phyloP scores from a whole-genome alignment of 352 stramenopile species.

The Phytophthora sansomeana region DNA sequence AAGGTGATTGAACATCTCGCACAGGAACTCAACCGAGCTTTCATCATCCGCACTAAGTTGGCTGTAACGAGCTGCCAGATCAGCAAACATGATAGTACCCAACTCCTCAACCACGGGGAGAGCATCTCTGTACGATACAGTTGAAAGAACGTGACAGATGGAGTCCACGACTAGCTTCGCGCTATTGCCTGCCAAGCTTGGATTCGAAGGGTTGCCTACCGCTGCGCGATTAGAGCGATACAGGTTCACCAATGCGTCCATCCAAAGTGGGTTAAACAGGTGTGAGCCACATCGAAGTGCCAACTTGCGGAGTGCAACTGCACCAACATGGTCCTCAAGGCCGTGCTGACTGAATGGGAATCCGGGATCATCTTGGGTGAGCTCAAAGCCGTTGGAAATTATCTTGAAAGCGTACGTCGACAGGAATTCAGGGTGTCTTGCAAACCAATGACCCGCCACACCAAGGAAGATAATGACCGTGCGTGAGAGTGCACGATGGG shows the following conservation, averaged over 20 bases:
- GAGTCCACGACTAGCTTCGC: conserved; percentile 74
- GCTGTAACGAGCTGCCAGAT: conserved; percentile 56
- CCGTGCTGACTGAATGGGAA: conserved; percentile 58
- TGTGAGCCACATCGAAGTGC: conserved; percentile 66
- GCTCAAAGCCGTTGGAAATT: conserved; percentile 72
- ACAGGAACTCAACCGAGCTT: conserved; percentile 59
- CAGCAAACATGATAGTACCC: conserved; percentile 68
- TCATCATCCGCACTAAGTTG: conserved; percentile 59
- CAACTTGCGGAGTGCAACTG: conserved; percentile 75
- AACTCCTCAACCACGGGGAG: conserved; percentile 70
- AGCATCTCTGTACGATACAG: conserved; percentile 74
- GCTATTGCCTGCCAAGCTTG: conserved; percentile 51
- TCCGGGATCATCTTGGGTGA: conserved; percentile 41
- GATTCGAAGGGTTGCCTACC: conserved; percentile 23
- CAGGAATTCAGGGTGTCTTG: conserved; percentile 65
- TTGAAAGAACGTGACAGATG: conserved; percentile 67
- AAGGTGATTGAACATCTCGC: conserved; percentile 68
- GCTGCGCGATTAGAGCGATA: conserved; percentile 57
- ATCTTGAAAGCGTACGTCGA: conserved; percentile 71
- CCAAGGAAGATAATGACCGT: conserved; percentile 80
- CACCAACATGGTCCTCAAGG: conserved; percentile 74
- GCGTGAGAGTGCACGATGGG: conserved; percentile 62
- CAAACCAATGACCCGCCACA: conserved; percentile 79
- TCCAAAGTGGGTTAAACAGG: conserved; percentile 75
- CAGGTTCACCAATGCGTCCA: conserved; percentile 72